Evolutionary conservation across 2,329 filamentous ascomycete genomes (phyloP).

Genomic region (Aspergillus ibericus): DNA sequence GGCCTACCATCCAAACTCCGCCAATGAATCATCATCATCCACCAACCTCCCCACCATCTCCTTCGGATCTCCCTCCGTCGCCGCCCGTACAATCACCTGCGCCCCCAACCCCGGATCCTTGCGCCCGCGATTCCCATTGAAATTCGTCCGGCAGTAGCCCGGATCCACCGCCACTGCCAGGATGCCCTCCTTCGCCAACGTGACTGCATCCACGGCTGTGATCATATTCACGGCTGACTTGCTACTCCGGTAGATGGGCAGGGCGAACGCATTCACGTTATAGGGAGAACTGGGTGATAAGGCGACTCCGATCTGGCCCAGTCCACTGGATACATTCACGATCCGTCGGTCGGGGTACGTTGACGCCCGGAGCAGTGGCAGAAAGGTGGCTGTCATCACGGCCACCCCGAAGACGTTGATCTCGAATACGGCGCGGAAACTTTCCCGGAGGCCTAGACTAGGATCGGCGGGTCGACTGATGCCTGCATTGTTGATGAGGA

Average conservation of each 20-base stretch:
- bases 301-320: constrained; percentile 7
- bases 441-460: background rate
- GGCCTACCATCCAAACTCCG: background rate
- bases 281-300: background rate
- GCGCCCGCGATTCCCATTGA: background rate
- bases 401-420: constrained; percentile 5
- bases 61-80: background rate
- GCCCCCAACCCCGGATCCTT: background rate
- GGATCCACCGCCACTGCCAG: background rate
- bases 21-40: background rate
- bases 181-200: background rate
- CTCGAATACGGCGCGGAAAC: constrained; percentile 5
- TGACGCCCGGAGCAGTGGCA: constrained; percentile 6
- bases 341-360: constrained; percentile 9
- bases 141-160: background rate
- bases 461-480: background rate
- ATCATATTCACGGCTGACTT: constrained; percentile 10
- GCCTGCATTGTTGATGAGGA: background rate
- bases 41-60: background rate
- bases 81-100: background rate
- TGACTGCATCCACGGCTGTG: constrained; percentile 1
- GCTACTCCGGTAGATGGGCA: constrained; percentile 7
- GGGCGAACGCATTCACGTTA: background rate
- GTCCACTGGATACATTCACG: constrained; percentile 6
- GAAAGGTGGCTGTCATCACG: constrained; percentile 1